Percentiles rank a stretch among this genome's conserved stretches.
phyloP scores from a whole-genome alignment of 73 alveolate species.

The Tetrahymena thermophila region DNA sequence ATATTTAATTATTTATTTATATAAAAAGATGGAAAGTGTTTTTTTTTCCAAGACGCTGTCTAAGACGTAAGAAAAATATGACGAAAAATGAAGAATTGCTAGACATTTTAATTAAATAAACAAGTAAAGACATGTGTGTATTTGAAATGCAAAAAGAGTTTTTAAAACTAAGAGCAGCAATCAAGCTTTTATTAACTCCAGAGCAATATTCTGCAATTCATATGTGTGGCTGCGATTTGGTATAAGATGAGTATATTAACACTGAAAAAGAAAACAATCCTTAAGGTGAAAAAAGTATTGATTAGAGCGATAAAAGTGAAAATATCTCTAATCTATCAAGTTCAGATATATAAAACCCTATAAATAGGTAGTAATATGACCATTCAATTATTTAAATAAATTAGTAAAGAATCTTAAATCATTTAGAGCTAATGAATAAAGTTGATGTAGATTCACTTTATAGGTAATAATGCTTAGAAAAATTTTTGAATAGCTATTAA shows the following conservation, averaged over 20 bases:
- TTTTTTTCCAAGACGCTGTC: background rate
- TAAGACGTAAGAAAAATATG: background rate
- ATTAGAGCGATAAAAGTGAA: background rate
- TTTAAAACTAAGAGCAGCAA: background rate
- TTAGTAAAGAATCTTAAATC: background rate
- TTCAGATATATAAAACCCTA: background rate
- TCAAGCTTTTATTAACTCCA: background rate
- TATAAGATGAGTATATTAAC: background rate
- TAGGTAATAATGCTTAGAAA: background rate
- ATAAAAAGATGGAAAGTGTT: background rate
- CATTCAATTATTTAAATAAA: background rate
- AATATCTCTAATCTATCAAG: background rate
- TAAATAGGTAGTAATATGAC: background rate
- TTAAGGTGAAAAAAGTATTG: too few species aligned
- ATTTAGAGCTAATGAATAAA: background rate
- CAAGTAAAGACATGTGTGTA: background rate
- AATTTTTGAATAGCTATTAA: background rate
- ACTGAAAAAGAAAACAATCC: too few species aligned
- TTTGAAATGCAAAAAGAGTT: background rate
- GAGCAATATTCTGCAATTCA: background rate
- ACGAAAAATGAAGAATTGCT: background rate
- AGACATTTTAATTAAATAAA: background rate
- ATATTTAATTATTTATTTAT: background rate
- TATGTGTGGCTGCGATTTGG: background rate
- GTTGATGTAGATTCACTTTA: background rate